These are phyloP conservation scores for Parastagonospora avenae DNA, from an alignment of 2,329 filamentous ascomycete species.

Conservation along the genomic window DNA sequence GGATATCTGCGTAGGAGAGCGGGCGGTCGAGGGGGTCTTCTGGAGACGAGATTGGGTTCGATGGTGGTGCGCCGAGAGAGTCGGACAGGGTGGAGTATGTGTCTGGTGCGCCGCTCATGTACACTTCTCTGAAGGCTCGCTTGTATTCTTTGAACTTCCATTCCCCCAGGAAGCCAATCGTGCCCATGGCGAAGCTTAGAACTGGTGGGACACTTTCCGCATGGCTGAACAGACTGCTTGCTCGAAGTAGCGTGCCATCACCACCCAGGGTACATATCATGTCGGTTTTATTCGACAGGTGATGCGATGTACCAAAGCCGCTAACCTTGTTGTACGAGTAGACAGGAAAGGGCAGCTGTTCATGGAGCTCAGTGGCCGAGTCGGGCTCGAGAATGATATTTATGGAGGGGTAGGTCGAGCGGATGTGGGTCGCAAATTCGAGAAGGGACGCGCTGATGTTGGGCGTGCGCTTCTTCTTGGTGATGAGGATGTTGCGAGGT, in stretches of 20 bases:
- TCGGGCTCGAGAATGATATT: constrained; percentile 82
- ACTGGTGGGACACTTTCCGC: constrained; percentile 84
- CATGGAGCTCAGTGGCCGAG: constrained; percentile 74
- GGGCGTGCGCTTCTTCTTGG: constrained; percentile 67
- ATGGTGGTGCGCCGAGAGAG: constrained; percentile 71
- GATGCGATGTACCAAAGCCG: constrained; percentile 42
- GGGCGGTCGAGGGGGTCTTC: constrained; percentile 35
- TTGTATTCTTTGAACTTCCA: constrained; percentile 97
- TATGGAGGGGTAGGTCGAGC: constrained; percentile 77
- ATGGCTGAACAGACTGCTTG: constrained; percentile 84
- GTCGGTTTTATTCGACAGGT: constrained; percentile 78
- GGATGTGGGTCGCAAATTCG: constrained; percentile 71
- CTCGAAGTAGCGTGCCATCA: constrained; percentile 87
- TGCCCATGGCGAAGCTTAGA: constrained; percentile 95
- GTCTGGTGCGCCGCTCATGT: constrained; percentile 73
- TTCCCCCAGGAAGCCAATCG: constrained; percentile 90
- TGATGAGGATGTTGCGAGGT: constrained; percentile 70
- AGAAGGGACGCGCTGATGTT: constrained; percentile 61
- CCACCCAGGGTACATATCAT: constrained; percentile 89
- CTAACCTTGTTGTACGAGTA: constrained; percentile 43
- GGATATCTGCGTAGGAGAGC: constrained; percentile 69
- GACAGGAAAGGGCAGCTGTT: constrained; percentile 70
- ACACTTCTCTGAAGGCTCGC: constrained; percentile 87
- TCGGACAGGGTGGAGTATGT: constrained; percentile 64
- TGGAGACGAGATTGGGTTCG: constrained; percentile 72